Conservation (phyloP, 768 basidiomycete genomes). For the Mycena filopes region DNA sequence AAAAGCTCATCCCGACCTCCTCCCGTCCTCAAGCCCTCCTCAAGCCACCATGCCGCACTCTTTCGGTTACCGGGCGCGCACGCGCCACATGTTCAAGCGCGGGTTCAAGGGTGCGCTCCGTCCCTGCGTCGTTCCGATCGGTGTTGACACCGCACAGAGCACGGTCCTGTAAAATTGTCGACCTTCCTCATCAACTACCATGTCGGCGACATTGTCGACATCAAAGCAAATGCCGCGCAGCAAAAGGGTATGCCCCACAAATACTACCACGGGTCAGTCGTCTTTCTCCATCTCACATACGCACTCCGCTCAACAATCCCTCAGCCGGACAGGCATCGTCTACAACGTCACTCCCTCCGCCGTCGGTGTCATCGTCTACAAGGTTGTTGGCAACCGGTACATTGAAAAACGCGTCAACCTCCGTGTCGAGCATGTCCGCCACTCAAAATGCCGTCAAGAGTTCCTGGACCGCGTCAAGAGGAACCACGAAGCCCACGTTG, state of each 20-base stretch:
- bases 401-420: constrained; percentile 99
- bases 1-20: too few species aligned
- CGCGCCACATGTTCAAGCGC: constrained; percentile 99
- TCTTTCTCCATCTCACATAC: background rate
- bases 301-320: too few species aligned
- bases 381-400: constrained; percentile 99
- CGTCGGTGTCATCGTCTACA: constrained; percentile 97
- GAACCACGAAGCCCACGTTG: constrained; percentile 85
- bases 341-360: constrained; percentile 97
- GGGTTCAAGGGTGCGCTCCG: constrained; percentile 89
- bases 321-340: constrained; percentile 94
- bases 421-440: constrained; percentile 93
- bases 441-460: constrained; percentile 98
- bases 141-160: constrained; percentile 61
- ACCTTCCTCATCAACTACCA: constrained; percentile 94
- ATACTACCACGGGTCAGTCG: constrained; percentile 92
- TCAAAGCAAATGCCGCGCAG: constrained; percentile 98
- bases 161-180: constrained; percentile 90
- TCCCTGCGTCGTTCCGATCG: background rate
- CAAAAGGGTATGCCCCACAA: constrained; percentile 99
- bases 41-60: constrained; percentile 95
- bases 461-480: constrained; percentile 96
- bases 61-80: constrained; percentile 99
- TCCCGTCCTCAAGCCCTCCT: too few species aligned
- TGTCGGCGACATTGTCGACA: constrained; percentile 99